Evolutionary conservation across 2,329 filamentous ascomycete species (phyloP), one percentile per base, ranked within the genome.

Genomic region (Colletotrichum incanum): DNA sequence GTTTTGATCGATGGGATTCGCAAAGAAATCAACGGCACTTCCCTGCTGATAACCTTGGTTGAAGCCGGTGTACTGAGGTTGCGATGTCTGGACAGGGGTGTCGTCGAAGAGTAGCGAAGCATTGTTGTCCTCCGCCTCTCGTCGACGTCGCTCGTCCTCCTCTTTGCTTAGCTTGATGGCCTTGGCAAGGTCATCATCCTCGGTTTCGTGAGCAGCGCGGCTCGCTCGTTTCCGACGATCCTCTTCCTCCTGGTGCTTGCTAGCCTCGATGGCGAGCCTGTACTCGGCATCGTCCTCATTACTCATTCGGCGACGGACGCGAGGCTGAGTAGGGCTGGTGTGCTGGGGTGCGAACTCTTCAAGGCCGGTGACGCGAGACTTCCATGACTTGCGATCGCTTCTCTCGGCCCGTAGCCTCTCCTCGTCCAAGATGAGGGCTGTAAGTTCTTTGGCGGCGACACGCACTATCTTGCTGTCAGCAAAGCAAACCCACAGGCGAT

Each of bases 41-140:
- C 98, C 96, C 84, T 99, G 96, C 85, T 98, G 95, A 79, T 99
- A 99, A 58, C 96, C 96, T 84, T 98, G 95, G 82, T 98, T 98
- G 85, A 94, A 95, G 45, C 95, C 96, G 18, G 95, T 98, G 50
- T 90, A 91, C 83, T 95, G 94, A 45, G 93, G 89, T 77, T 94
- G 93, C 39, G 74, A 43, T 12, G 67, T 50, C 56, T 75, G 75
- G 3, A 86, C 82, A 7, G 91, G 88, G 45, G 90, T 89, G 76
- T 97, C 94, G 77, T 97, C 95, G 78, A 99, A 98, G n/a, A 99
- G 88, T 26, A 94, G 91, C 59, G 93, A 88, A 26, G 94, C 92
- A 79, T 97, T 98, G 81, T 88, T 93, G 73, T 96, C 93, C 80
- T 98, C 96, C 65, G 98, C 86, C 82, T 98, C 94, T 72, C 92